phyloP scores from a whole-genome alignment of 768 basidiomycete genomes.

The Phlebiopsis gigantea region DNA sequence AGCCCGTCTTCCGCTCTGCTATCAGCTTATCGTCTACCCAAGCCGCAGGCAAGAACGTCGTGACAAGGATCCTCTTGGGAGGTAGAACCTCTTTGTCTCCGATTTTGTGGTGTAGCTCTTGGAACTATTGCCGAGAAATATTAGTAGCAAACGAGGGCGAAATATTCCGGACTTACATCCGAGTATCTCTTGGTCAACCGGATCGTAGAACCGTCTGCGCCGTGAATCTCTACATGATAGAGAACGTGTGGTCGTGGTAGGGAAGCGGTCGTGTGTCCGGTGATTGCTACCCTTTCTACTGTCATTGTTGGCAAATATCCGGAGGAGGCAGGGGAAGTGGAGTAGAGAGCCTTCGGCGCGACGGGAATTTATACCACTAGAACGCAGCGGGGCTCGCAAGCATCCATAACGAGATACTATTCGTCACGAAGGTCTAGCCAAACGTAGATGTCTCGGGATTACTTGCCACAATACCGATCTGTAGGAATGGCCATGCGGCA shows the following conservation, averaged over 20 bases:
- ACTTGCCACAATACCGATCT: background rate
- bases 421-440: background rate
- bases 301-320: constrained; percentile 1
- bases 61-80: constrained; percentile 45
- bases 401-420: background rate
- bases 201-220: constrained; percentile 29
- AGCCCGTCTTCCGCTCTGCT: constrained; percentile 43
- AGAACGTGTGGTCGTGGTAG: constrained; percentile 41
- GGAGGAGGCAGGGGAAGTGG: background rate
- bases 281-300: constrained; percentile 27
- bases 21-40: constrained; percentile 52
- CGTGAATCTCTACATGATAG: constrained; percentile 35
- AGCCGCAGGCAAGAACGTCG: constrained; percentile 43
- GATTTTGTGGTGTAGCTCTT: constrained; percentile 36
- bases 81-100: constrained; percentile 38
- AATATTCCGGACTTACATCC: constrained; percentile 30
- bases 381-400: background rate
- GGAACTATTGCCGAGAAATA: constrained; percentile 26
- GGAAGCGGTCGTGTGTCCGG: constrained; percentile 42
- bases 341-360: background rate
- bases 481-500: background rate
- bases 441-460: background rate
- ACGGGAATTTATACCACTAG: background rate
- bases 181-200: constrained; percentile 37
- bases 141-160: background rate